Evolutionary conservation across 331 rosid species (phyloP), one percentile per base, ranked within the genome.

Genomic region (Rhamnella rubrinervis): DNA sequence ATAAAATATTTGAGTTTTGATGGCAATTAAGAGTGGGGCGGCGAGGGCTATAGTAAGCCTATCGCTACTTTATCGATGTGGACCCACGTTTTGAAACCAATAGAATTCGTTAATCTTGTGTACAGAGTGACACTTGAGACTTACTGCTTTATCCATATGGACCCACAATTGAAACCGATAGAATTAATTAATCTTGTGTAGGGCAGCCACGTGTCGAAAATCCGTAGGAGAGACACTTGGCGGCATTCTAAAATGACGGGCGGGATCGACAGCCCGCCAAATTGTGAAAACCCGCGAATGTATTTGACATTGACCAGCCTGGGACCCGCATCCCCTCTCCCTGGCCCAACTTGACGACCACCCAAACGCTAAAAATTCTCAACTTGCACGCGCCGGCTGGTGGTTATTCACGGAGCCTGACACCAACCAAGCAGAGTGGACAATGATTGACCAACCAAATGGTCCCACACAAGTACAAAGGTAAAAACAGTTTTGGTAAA

Each of bases 201-300:
- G 25, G 12, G 44, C 40, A 21, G 18, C 56, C 60, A 56, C 59
- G 18, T 28, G 35, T 55, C 25, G 3, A 21, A 23, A 31, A 38
- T 51, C 10, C 9, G 35, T 6, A 16, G 17, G 3, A 1, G 0
- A 1, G 2, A 2, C 15, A 18, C 11, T 4, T 8, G 71, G 71
- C 83, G 65, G 72, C 83, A 44, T 70, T 65, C 37, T 2, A 35
- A 3, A 39, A 9, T 21, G 10, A 60, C 52, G 67, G 76, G 51
- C 51, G 18, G 2, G 73, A 74, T 65, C 46, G 6, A 11, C n/a
- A 15, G 71, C 67, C 56, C 37, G 26, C 39, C 50, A 10, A 1
- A 50, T 1, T 38, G 64, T 75, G 67, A 66, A 75, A 75, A 60
- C 44, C 64, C 65, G 77, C 75, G 26, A 31, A 66, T 59, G 81